Percentiles rank a stretch among this genome's conserved stretches.
Evolutionary conservation across 192 early-diverging fungal species (phyloP).

Genomic region (Chytriomyces sp.): DNA sequence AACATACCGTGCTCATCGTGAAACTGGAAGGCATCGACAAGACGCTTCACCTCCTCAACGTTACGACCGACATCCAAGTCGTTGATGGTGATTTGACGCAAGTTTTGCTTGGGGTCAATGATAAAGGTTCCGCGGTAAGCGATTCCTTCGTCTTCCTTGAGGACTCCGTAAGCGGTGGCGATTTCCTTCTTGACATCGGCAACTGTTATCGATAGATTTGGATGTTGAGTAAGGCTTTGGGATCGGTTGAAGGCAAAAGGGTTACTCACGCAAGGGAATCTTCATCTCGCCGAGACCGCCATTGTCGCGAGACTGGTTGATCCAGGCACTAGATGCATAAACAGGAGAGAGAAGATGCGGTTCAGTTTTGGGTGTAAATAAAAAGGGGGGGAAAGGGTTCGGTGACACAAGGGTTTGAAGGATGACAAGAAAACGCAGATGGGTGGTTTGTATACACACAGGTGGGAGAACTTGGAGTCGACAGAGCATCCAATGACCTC

Average conservation of each 20-base stretch:
- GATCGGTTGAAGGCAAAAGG: neutral
- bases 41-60: constrained; percentile 65
- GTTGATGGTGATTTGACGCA: constrained; percentile 65
- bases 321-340: constrained; percentile 66
- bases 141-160: constrained; percentile 48
- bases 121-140: constrained; percentile 64
- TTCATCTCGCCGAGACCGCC: constrained; percentile 92
- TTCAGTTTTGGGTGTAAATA: neutral
- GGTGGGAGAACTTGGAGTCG: constrained; percentile 78
- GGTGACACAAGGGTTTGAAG: neutral
- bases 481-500: constrained; percentile 55
- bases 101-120: constrained; percentile 64
- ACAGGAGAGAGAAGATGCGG: neutral
- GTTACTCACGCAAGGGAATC: constrained; percentile 74
- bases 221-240: neutral
- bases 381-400: neutral
- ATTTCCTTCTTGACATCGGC: constrained; percentile 90
- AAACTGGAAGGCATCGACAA: constrained; percentile 66
- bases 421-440: neutral
- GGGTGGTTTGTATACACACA: constrained; percentile 33
- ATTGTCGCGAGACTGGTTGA: constrained; percentile 78
- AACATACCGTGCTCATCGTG: constrained; percentile 54
- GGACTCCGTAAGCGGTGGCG: constrained; percentile 82
- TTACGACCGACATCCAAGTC: constrained; percentile 63
- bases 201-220: constrained; percentile 37